Percentiles rank a stretch among this genome's conserved stretches.
phyloP scores from a whole-genome alignment of 2,329 filamentous ascomycete genomes.

The Pseudogymnoascus sp. region DNA sequence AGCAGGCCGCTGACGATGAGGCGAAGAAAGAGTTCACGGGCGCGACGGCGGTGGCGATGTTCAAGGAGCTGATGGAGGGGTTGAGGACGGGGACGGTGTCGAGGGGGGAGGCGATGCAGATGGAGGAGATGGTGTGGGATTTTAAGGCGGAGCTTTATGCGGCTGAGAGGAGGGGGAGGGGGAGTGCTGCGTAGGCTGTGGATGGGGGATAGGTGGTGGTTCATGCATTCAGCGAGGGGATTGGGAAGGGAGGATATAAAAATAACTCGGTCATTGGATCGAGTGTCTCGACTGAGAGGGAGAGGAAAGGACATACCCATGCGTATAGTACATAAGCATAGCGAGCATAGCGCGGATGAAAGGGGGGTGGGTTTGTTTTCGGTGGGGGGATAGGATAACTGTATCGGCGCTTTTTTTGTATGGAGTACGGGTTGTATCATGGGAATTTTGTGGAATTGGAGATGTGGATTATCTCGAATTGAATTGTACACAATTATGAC shows the following conservation, averaged over 20 bases:
- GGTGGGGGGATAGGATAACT: background rate
- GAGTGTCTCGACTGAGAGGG: background rate
- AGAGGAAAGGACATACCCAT: background rate
- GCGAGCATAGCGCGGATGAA: conserved; percentile 2
- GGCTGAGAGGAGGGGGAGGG: conserved; percentile 53
- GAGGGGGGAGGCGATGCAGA: conserved; percentile 57
- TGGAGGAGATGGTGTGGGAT: conserved; percentile 75
- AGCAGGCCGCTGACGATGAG: background rate
- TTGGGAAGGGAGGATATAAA: background rate
- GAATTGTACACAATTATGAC: background rate
- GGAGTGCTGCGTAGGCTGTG: background rate
- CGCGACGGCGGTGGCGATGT: conserved; percentile 45
- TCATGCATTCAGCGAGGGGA: background rate
- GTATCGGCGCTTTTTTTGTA: background rate
- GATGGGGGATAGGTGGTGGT: background rate
- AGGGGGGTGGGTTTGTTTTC: background rate
- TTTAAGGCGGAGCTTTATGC: conserved; percentile 67
- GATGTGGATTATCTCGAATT: background rate
- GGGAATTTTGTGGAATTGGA: background rate
- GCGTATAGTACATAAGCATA: background rate
- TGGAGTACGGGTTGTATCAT: background rate
- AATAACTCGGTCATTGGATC: background rate
- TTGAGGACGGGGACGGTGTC: conserved; percentile 54
- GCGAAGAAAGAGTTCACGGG: conserved; percentile 7
- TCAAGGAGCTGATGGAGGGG: conserved; percentile 50